These are phyloP conservation scores for Quillaja saponaria DNA, from an alignment of 306 rosid genomes.

Conservation along the genomic window DNA sequence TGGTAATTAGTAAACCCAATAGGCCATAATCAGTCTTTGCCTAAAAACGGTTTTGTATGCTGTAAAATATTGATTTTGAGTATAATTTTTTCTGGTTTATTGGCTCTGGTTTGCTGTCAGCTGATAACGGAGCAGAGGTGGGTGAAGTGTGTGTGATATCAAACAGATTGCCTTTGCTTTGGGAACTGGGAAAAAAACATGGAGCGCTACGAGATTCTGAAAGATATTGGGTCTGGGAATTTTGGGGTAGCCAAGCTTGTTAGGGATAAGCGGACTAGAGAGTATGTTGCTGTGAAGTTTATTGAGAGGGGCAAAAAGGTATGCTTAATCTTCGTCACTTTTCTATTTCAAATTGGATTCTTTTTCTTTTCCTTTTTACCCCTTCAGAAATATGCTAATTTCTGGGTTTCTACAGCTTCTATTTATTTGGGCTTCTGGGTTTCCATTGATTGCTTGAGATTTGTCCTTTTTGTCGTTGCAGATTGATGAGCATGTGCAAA, in stretches of 20 bases:
- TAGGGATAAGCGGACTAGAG: slow-evolving; percentile 53
- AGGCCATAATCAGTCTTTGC: too few species aligned
- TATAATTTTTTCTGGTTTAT: too few species aligned
- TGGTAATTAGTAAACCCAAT: too few species aligned
- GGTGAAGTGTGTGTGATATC: background rate
- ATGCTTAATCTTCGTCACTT: slow-evolving; percentile 22
- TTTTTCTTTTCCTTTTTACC: background rate
- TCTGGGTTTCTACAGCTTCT: background rate
- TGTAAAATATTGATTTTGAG: too few species aligned
- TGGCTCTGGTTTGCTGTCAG: too few species aligned
- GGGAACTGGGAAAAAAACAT: slow-evolving; percentile 22
- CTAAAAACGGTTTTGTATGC: too few species aligned
- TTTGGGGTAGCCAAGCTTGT: slow-evolving; percentile 76
- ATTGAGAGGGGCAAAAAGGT: slow-evolving; percentile 87
- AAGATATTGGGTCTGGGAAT: slow-evolving; percentile 81
- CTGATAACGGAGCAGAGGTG: background rate
- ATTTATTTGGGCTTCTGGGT: too few species aligned
- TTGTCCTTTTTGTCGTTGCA: slow-evolving; percentile 32
- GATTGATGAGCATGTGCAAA: slow-evolving; percentile 79
- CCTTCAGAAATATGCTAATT: background rate
- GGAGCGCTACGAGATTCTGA: slow-evolving; percentile 80
- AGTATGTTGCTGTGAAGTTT: slow-evolving; percentile 70
- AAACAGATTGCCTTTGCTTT: background rate
- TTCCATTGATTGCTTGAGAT: slow-evolving; percentile 16
- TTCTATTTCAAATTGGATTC: background rate